Percentiles rank a stretch among this genome's conserved stretches.
Evolutionary conservation across 305 asterid species (phyloP).

Genomic region (Vinca major): DNA sequence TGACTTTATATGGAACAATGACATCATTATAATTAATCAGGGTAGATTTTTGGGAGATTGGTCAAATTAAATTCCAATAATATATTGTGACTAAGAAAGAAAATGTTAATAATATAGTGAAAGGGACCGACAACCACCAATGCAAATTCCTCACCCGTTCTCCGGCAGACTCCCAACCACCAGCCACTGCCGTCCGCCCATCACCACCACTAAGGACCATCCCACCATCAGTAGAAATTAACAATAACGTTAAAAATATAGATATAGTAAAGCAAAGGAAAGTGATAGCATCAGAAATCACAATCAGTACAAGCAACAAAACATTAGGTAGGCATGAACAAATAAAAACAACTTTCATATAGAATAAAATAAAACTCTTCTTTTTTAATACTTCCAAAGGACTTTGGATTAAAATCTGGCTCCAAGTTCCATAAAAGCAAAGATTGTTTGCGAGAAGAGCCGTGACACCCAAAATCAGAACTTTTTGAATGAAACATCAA

Average conservation of each 20-base stretch:
- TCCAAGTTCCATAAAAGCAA: no score
- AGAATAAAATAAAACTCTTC: not conserved
- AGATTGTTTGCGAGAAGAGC: no score
- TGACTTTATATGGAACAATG: no score
- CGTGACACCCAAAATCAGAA: no score
- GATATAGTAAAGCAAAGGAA: not conserved
- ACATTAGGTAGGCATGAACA: not conserved
- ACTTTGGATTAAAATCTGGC: no score
- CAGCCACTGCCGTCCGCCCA: slow-evolving; percentile 2
- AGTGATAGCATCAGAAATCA: not conserved
- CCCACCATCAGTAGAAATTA: not conserved
- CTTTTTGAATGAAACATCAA: no score
- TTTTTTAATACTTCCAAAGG: not conserved
- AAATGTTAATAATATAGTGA: not conserved
- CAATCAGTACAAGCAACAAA: slow-evolving; percentile 6
- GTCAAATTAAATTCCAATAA: not conserved
- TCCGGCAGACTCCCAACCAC: slow-evolving; percentile 9
- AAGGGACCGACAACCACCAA: not conserved
- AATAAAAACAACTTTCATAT: not conserved
- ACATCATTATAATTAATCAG: no score
- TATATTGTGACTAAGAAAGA: not conserved
- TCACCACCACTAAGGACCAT: not conserved
- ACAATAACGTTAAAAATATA: not conserved
- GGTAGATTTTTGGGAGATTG: not conserved
- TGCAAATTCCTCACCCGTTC: not conserved